Evolutionary conservation across 2,329 filamentous ascomycete genomes (phyloP), one percentile per base, ranked within the genome.

Genomic region (Pseudogymnoascus sp.): DNA sequence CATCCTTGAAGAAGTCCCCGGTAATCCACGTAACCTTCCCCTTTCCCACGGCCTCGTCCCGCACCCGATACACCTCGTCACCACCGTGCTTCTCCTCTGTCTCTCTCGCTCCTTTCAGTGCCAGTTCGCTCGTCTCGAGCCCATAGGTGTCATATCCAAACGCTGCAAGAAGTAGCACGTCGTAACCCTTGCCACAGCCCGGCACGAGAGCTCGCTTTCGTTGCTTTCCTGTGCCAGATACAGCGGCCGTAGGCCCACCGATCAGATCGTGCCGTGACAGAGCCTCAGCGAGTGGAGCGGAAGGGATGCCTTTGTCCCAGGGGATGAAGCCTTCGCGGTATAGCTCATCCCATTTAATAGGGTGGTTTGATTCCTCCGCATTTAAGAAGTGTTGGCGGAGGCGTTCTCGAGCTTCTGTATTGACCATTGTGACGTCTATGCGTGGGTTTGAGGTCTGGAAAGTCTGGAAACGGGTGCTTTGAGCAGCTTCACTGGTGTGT

Each of bases 131-230:
- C 63, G 83, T 82, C 72, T 96, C 91, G 1, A 96, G 76, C 0
- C 90, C 92, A 70, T 84, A 87, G 1, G 86, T 85, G 75, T 96
- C 88, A 72, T 90, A 95, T 1, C 91, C 91, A 70, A 88, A 84
- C 9, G 84, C 84, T 60, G 86, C 83, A 50, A 96, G 81, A 38
- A 96, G 79, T 9, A 91, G 79, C 1, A 91, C 89, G 76, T 96
- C 92, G 71, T 95, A 88, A 4, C 91, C 92, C 56, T 84, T 83
- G 0, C 91, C 92, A 74, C 91, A 96, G 4, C 91, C 91, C 0
- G 91, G 89, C 0, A 96, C 88, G 7, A 96, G 78, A 1, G 88
- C 91, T 68, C 82, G 83, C 62, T 76, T 68, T 63, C 74, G 77
- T 69, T 29, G 74, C 63, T 65, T 15, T 50, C 61, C 56, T 40